A percentile compares a stretch with the other conserved stretches of the same genome.
Evolutionary conservation across 2,329 filamentous ascomycete species (phyloP).

Genomic region (Nigrospora sphaerica): DNA sequence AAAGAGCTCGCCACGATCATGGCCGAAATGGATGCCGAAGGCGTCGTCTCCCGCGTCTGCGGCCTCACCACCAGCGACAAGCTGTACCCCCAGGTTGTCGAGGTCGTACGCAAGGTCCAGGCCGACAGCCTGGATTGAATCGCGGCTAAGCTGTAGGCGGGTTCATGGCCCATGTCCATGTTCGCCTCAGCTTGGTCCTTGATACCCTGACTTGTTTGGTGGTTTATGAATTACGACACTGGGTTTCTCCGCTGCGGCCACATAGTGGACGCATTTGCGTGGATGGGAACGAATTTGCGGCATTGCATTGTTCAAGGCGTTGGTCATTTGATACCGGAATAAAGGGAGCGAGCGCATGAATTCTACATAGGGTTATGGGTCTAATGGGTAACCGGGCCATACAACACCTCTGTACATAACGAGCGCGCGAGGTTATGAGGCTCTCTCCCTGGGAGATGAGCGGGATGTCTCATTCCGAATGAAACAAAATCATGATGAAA

Average conservation of each 20-base stretch:
- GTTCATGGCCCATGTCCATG: not conserved
- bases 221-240: not conserved
- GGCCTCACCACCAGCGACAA: constrained; percentile 72
- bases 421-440: no score
- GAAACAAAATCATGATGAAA: no score
- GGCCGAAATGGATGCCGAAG: constrained; percentile 62
- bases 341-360: no score
- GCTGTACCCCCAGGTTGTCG: constrained; percentile 67
- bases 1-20: constrained; percentile 80
- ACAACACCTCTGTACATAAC: no score
- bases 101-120: constrained; percentile 80
- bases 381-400: no score
- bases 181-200: not conserved
- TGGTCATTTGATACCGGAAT: no score
- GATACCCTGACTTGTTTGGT: not conserved
- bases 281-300: no score
- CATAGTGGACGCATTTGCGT: no score
- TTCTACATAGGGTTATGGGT: no score
- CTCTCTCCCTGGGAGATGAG: no score
- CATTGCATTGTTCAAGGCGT: no score
- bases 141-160: not conserved
- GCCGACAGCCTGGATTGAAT: constrained; percentile 44
- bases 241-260: not conserved
- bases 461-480: no score
- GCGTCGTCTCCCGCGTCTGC: constrained; percentile 74